Base-by-base conservation (phyloP, 2,329 filamentous ascomycete genomes). In the Colletotrichum horii region DNA sequence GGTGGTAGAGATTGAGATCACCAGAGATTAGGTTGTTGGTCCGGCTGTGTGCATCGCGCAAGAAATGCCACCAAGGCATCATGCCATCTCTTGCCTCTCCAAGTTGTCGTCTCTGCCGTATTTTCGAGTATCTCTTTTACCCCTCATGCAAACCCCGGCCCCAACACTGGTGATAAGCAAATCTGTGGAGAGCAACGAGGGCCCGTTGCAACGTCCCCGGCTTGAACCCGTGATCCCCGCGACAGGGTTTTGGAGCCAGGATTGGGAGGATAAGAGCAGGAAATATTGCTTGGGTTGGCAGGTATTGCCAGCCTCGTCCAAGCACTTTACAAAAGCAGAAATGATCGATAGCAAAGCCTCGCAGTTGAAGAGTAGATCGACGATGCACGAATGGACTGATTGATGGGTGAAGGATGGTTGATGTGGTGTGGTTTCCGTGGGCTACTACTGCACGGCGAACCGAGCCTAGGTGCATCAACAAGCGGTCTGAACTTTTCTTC, bases 401-500 rank as follows among this genome's bases (percentile, higher is more conserved):
- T 61, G 52, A 66, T 55, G 55, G 38, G 19, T 48, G 38, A 55
- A 32, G 52, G 36, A 12, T 66, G 69, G 36, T 32, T 62, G 68
- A 15, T 73, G 56, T 73, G 73, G 26, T 72, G 22, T 66, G 70
- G 60, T 70, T 65, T 70, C 52, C 48, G 34, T 55, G 64, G 43
- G 60, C 58, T 75, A 74, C 65, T 74, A 75, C 61, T 70, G 74
- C 66, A 75, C 22, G 24, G 34, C 34, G 71, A 38, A 75, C 71
- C 71, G 74, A 70, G 52, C 66, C 66, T 74, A 66, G 71, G 26
- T 71, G 74, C 71, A 71, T 71, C 28, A 38, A 56, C 66, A 76
- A 30, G 56, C 74, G 71, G 66, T 76, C 74, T 71, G 52, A 76
- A 66, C 8, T 43, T 66, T 66, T 61, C 34, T 64, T 64, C 14